Conservation (phyloP, 1,139 yeast species). For the Taphrina confusa region DNA sequence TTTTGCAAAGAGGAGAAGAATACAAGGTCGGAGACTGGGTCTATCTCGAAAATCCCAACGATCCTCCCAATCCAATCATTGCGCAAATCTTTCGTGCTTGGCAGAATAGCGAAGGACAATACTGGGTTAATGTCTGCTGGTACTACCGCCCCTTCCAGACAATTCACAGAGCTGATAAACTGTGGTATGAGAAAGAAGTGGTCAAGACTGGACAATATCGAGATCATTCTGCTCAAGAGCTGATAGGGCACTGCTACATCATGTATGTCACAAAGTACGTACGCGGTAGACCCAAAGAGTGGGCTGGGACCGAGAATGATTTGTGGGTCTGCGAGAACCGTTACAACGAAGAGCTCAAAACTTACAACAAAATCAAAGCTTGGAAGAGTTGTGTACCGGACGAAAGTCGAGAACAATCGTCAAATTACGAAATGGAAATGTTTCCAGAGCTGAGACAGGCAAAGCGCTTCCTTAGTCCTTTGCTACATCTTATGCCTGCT, state of each 20-base stretch:
- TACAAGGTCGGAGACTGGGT: conserved; percentile 97
- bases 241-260: conserved; percentile 90
- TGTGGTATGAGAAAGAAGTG: conserved; percentile 90
- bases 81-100: conserved; percentile 93
- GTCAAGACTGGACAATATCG: conserved; percentile 96
- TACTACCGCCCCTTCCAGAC: conserved; percentile 97
- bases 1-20: conserved; percentile 67
- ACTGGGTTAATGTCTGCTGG: conserved; percentile 96
- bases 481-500: conserved; percentile 70
- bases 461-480: conserved; percentile 77
- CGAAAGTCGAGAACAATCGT: conserved; percentile 74
- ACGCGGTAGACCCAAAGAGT: conserved; percentile 77
- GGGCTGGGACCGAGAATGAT: conserved; percentile 60
- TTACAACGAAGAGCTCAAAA: conserved; percentile 85
- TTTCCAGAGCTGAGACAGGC: conserved; percentile 55
- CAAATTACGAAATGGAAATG: conserved; percentile 70
- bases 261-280: conserved; percentile 91
- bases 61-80: conserved; percentile 82
- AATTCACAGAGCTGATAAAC: conserved; percentile 83
- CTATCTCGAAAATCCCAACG: conserved; percentile 79
- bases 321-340: conserved; percentile 93
- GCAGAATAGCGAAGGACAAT: conserved; percentile 75
- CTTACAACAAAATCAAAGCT: conserved; percentile 90
- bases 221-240: conserved; percentile 85
- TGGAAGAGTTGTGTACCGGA: conserved; percentile 99